Evolutionary conservation across 345 rosid genomes (phyloP), one percentile per base, ranked within the genome.

Genomic region (Geranium rotundifolium): DNA sequence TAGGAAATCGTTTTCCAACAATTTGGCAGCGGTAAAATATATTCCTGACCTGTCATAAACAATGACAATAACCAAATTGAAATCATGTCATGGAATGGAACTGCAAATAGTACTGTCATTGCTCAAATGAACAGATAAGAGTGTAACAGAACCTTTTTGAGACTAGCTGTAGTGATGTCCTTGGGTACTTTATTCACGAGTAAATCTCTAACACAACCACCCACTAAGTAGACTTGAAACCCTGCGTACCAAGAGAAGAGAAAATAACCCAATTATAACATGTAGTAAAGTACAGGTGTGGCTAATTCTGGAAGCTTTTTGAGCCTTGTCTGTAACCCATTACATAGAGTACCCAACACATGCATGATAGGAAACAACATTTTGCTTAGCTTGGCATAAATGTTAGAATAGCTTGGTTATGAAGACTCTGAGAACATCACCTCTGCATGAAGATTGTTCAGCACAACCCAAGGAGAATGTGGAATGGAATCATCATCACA

Each of bases 141-240:
- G 14, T 16, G 59, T 3, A 19, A 60, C 1, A 46, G 62, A 65
- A 93, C 99, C 97, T 93, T 73, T 57, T 68, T 68, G 66, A 90
- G 96, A 13, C 58, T 72, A 29, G 99, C 99, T 1, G 97, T 83
- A 64, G 99, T 93, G 81, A 93, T 80, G 77, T 90, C 99, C 79
- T 93, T 93, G 27, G 99, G 99, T 34, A 68, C 67, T 75, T 78
- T 85, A 9, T 84, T 72, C 16, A 93, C 74, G 64, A 93, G 58
- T 68, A 93, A 84, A 80, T 93, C 99, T 76, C 97, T 81, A 50
- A 93, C 97, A 60, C 97, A 93, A 52, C 97, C 99, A 50, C 99
- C 99, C 52, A 93, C 97, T 62, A 93, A 81, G 70, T 90, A 93
- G 23, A 90, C 85, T 66, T 84, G 83, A 52, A 75, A 83, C 54